Percentiles rank a stretch among this genome's conserved stretches.
Conservation (phyloP, 306 rosid genomes). For the Luffa acutangula region DNA sequence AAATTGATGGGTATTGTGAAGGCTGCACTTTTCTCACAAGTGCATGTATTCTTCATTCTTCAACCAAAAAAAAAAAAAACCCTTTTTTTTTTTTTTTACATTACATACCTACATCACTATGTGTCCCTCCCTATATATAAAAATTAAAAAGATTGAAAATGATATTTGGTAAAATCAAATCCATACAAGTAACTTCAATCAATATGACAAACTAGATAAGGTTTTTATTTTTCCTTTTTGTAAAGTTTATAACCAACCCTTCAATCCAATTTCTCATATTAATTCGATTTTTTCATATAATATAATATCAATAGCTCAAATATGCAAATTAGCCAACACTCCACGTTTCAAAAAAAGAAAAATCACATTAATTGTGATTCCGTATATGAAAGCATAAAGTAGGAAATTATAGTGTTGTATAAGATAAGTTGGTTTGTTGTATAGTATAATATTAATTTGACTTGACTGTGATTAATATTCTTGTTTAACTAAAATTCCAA, state of each 20-base stretch:
- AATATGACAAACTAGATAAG: background rate
- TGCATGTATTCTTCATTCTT: constrained; percentile 5
- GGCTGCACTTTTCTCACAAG: background rate
- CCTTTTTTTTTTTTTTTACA: background rate
- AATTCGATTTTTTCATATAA: background rate
- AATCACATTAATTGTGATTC: background rate
- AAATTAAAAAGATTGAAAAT: background rate
- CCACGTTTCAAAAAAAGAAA: background rate
- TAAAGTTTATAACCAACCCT: background rate
- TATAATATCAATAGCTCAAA: background rate
- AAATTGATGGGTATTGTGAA: background rate
- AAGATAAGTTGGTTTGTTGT: background rate
- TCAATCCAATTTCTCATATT: background rate
- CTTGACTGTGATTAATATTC: background rate
- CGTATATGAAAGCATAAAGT: background rate
- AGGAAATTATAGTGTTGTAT: background rate
- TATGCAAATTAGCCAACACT: background rate
- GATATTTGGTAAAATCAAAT: background rate
- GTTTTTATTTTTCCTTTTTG: background rate
- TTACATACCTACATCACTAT: background rate
- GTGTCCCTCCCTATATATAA: background rate
- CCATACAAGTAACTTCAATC: background rate
- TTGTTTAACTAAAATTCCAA: background rate
- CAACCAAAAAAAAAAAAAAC: background rate
- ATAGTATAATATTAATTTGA: constrained; percentile 1